These are phyloP conservation scores for Tetraselmis chui DNA, from an alignment of 139 green algal species.

Conservation along the genomic window DNA sequence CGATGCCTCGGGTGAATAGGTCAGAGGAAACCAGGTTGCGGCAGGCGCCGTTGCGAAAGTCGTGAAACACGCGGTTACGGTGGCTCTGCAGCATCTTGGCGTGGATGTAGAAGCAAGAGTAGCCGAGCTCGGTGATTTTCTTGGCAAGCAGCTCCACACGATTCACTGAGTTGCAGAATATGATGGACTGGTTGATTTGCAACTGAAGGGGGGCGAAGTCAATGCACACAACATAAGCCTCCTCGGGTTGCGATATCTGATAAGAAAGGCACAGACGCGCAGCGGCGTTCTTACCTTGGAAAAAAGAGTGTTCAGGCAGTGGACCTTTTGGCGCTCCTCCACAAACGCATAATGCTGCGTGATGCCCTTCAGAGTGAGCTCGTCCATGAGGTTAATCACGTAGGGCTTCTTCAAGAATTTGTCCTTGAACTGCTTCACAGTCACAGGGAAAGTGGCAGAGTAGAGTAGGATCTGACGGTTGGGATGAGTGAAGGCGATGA, in stretches of 20 bases:
- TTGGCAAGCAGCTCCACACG: constrained; percentile 97
- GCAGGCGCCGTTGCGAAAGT: constrained; percentile 97
- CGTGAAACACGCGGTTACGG: constrained; percentile 99
- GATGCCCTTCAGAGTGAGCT: constrained; percentile 97
- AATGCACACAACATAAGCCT: constrained; percentile 1
- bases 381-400: constrained; percentile 99
- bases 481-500: constrained; percentile 77
- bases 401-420: constrained; percentile 93
- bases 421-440: constrained; percentile 97
- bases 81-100: constrained; percentile 98
- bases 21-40: constrained; percentile 96
- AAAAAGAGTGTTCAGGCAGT: constrained; percentile 91
- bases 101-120: constrained; percentile 99
- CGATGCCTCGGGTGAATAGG: constrained; percentile 94
- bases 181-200: constrained; percentile 98
- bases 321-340: constrained; percentile 96
- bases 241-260: neutral
- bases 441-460: constrained; percentile 96
- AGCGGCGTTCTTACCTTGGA: constrained; percentile 76
- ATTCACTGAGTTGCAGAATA: constrained; percentile 99
- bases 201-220: constrained; percentile 43
- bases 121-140: constrained; percentile 99
- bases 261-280: neutral
- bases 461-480: constrained; percentile 96
- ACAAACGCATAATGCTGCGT: constrained; percentile 98